Percentiles rank a stretch among this genome's conserved stretches.
These are phyloP conservation scores for Ampelocalamus luodianensis DNA, from an alignment of 176 grass and related monocot species.

Conservation along the genomic window DNA sequence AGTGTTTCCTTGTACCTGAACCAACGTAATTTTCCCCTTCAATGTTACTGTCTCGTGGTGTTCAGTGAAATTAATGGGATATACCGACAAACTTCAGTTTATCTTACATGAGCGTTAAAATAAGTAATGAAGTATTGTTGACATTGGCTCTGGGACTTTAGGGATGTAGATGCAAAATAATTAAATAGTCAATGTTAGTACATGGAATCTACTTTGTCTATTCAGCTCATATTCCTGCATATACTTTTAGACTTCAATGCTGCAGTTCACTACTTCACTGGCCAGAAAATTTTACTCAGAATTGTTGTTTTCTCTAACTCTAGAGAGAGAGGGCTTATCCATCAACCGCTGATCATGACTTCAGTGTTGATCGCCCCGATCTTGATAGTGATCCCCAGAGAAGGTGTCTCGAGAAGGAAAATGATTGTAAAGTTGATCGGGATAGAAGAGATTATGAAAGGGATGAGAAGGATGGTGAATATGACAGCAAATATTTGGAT, in stretches of 20 bases:
- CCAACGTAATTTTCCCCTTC: neutral
- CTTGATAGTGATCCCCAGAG: conserved; percentile 55
- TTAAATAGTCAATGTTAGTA: neutral
- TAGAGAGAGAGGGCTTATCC: conserved; percentile 64
- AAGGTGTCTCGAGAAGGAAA: conserved; percentile 53
- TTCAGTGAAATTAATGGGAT: neutral
- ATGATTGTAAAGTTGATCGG: conserved; percentile 56
- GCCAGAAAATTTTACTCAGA: neutral
- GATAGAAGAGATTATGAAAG: conserved; percentile 55
- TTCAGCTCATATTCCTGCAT: neutral
- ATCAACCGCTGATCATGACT: conserved; percentile 52
- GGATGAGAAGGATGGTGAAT: conserved; percentile 67
- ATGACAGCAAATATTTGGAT: conserved; percentile 52
- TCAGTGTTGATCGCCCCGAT: conserved; percentile 66
- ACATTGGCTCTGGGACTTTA: neutral
- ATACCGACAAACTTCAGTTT: neutral
- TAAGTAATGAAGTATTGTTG: neutral
- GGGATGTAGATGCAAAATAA: neutral
- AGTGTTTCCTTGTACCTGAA: conserved; percentile 2
- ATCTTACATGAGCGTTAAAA: neutral
- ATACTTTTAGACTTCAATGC: neutral
- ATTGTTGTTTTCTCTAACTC: conserved; percentile 27
- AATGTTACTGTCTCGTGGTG: neutral
- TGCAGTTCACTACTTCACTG: neutral
- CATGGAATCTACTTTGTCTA: neutral